A percentile compares a stretch with the other conserved stretches of the same genome.
Evolutionary conservation across 164 flowering plant genomes (phyloP).

Genomic region (Cinnamomum micranthum): DNA sequence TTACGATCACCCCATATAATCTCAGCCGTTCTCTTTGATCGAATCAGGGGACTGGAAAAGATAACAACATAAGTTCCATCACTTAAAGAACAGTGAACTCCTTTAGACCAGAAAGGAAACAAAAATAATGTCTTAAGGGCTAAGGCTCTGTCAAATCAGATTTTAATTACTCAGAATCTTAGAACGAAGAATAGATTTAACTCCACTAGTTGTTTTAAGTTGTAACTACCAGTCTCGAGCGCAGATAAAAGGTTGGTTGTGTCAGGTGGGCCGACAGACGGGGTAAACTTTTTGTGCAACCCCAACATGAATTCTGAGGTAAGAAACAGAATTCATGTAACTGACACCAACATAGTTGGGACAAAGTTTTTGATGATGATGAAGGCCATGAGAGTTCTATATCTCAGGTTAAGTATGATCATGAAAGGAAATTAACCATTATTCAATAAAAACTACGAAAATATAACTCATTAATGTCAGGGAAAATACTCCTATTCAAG

Average conservation of each 20-base stretch:
- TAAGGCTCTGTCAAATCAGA: neutral
- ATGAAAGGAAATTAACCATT: neutral
- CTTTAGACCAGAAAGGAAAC: neutral
- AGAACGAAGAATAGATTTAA: constrained; percentile 2
- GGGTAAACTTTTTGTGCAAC: too few species aligned
- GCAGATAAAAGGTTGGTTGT: too few species aligned
- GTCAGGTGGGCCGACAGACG: too few species aligned
- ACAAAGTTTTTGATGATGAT: too few species aligned
- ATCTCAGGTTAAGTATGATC: neutral
- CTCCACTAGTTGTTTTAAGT: too few species aligned
- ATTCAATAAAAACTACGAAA: neutral
- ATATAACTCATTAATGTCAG: neutral
- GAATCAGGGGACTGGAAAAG: constrained; percentile 56
- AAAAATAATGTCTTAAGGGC: neutral
- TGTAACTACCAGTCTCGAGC: too few species aligned
- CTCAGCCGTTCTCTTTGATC: constrained; percentile 94
- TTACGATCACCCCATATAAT: constrained; percentile 74
- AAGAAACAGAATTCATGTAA: too few species aligned
- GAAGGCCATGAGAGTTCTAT: neutral
- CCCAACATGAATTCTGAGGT: too few species aligned
- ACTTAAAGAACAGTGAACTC: neutral
- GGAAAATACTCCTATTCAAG: neutral
- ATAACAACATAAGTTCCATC: constrained; percentile 2
- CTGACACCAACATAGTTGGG: too few species aligned
- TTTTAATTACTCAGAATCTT: neutral